Evolutionary conservation across 345 rosid genomes (phyloP), one percentile per base, ranked within the genome.

Genomic region (Hibiscus syriacus): DNA sequence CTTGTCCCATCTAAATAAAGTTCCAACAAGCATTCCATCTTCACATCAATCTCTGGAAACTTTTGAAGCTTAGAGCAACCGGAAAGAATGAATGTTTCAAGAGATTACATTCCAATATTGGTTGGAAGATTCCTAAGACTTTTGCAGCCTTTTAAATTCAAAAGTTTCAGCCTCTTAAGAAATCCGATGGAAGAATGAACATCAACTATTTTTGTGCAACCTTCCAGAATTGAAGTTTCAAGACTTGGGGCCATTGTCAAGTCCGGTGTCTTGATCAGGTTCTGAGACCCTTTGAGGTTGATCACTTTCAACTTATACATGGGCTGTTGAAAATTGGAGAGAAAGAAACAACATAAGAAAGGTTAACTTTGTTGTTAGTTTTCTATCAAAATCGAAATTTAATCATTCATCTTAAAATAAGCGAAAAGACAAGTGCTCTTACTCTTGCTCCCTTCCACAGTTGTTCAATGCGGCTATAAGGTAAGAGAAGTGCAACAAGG

Each of bases 161-260:
- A 49, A 19, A 17, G 0, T 49, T 49, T 17, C 17, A 49, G 25
- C 4, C 22, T n/a, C 22, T 20, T 71, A 17, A 75, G 70, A 20
- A 53, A 1, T 74, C 72, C 63, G 68, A 73, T 54, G 72, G 77
- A 76, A 56, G 72, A 49, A 72, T 69, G 74, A 62, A 69, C 36
- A 64, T 45, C 50, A 0, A 16, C 50, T 16, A 45, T 3, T 14
- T 0, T 16, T 4, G 7, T 45, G 1, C 50, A 80, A 3, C 53
- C 73, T 52, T 36, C 50, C 38, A 78, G 41, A 43, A 30, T 60
- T 19, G 78, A 48, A 8, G 8, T 32, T 16, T 68, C 12, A 8
- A 81, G 75, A 60, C 62, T 73, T 70, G 57, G 50, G 30, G 78
- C 73, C 20, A 38, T 34, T 54, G 78, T 72, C 17, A 78, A 74